phyloP scores from a whole-genome alignment of 2,329 filamentous ascomycete genomes.

The Penicillium sp. region DNA sequence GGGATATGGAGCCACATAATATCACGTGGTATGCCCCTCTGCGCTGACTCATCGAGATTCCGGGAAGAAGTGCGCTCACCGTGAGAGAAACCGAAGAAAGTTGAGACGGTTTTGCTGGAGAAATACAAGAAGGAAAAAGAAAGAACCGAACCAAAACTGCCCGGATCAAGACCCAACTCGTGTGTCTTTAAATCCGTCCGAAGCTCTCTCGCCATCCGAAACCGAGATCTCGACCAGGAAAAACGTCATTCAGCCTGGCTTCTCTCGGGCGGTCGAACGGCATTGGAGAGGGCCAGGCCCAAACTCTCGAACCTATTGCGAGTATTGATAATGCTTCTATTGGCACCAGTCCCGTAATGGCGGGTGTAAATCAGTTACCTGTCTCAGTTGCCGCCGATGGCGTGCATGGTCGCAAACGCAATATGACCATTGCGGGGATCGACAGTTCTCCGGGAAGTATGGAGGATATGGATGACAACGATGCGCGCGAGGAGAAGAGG shows the following conservation, averaged over 20 bases:
- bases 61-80: constrained; percentile 5
- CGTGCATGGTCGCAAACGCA: constrained; percentile 42
- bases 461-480: constrained; percentile 46
- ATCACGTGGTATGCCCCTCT: constrained; percentile 6
- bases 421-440: constrained; percentile 43
- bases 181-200: background rate
- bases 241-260: constrained; percentile 37
- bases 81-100: background rate
- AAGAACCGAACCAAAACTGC: background rate
- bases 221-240: constrained; percentile 15
- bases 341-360: constrained; percentile 38
- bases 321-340: constrained; percentile 37
- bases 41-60: constrained; percentile 2
- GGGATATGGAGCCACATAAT: fast-evolving
- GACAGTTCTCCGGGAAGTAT: constrained; percentile 49
- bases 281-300: constrained; percentile 37
- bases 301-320: constrained; percentile 26
- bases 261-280: constrained; percentile 33
- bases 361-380: constrained; percentile 33
- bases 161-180: background rate
- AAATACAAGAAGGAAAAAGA: background rate
- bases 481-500: constrained; percentile 43
- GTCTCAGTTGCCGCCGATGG: constrained; percentile 30
- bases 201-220: constrained; percentile 10
- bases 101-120: background rate